Base-by-base conservation (phyloP, 345 rosid species). In the Rhizophora mangle region DNA sequence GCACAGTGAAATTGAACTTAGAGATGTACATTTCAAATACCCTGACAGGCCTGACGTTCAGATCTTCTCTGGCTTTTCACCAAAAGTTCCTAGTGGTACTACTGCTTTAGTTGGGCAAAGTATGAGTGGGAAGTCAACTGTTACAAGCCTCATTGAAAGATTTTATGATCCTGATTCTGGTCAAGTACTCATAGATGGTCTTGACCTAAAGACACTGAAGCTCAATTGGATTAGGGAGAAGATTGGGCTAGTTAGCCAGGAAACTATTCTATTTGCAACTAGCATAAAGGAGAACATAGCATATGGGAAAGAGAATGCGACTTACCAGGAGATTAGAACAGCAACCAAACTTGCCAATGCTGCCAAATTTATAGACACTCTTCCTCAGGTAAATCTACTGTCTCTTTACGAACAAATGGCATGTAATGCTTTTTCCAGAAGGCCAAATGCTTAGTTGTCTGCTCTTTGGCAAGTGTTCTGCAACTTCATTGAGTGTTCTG, bases 81-180 rank as follows among this genome's bases (percentile, higher is more conserved):
- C 86, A 67, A 43, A 67, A 21, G 81, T 86, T 26, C 83, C 82
- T 0, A 85, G 86, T 11, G 94, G 89, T 5, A 79, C 77, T 66
- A 88, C 89, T 34, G 82, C 94, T 49, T 71, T 88, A 31, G 91
- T 88, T 18, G 94, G 94, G 22, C 91, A 88, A 46, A 88, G 94
- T 63, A 91, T 91, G 19, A 88, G 94, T 51, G 94, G 91, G 22
- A 88, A 88, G 77, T 88, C 94, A 34, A 88, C 94, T 3, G 89
- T 88, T 1, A 70, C 86, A n/a, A 83, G 91, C 82, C 83, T 88
- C 8, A 18, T 88, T 1, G 89, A 88, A 79, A 81, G 94, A 54
- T 88, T 88, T 74, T 88, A 88, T 64, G 94, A 88, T 74, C 94
- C 94, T 46, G 81, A 80, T 31, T 74, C 94, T 2, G 94, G 94